Percentiles rank a stretch among this genome's conserved stretches.
Conservation (phyloP, 352 stramenopile species). For the Pythium dissotocum region DNA sequence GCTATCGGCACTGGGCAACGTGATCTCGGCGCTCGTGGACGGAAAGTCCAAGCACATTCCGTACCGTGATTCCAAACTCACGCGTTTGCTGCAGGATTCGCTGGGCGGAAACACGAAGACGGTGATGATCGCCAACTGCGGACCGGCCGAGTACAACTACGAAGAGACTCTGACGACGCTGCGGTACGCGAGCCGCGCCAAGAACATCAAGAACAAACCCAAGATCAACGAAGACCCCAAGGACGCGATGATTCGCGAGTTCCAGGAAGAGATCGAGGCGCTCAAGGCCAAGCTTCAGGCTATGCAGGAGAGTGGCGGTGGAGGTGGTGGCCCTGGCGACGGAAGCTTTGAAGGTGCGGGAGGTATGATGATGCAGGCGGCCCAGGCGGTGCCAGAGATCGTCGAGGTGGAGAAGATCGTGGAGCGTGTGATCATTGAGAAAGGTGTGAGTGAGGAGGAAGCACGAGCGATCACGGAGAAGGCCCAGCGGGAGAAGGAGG, state of each 20-base stretch:
- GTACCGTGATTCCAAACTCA: constrained; percentile 97
- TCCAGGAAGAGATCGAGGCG: constrained; percentile 95
- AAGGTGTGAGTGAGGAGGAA: constrained; percentile 80
- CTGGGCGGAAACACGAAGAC: constrained; percentile 98
- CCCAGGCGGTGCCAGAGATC: constrained; percentile 36
- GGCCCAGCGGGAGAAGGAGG: constrained; percentile 73
- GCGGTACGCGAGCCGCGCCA: constrained; percentile 96
- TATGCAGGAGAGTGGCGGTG: constrained; percentile 49
- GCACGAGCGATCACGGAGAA: constrained; percentile 70
- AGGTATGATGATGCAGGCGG: not conserved
- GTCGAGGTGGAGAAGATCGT: constrained; percentile 86
- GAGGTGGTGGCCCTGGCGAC: constrained; percentile 6
- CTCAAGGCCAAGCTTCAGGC: constrained; percentile 85
- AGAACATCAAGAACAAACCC: constrained; percentile 99
- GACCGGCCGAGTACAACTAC: constrained; percentile 98
- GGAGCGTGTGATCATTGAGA: constrained; percentile 83
- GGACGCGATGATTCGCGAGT: constrained; percentile 97
- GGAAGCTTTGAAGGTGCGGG: not conserved
- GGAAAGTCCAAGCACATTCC: constrained; percentile 88
- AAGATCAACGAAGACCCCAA: constrained; percentile 99
- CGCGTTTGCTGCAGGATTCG: constrained; percentile 95
- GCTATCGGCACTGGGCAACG: constrained; percentile 78
- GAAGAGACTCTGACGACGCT: constrained; percentile 94
- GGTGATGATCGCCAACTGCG: constrained; percentile 98
- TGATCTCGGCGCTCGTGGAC: constrained; percentile 87